Conservation (phyloP, 192 early-diverging fungal genomes). For the Gamsiella multidivaricata region DNA sequence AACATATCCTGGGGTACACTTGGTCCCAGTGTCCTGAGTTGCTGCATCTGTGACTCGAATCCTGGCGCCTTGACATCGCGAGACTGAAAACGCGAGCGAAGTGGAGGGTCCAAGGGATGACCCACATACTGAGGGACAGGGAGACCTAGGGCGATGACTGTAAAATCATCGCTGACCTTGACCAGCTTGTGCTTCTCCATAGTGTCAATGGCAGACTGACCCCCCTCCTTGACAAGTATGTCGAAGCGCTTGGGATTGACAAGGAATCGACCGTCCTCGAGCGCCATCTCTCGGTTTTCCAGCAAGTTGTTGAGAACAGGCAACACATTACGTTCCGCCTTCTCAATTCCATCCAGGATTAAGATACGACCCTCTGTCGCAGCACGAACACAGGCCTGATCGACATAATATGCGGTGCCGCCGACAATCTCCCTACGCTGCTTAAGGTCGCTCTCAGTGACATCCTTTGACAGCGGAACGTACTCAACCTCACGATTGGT, state of each 20-base stretch:
- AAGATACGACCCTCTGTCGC: slow-evolving; percentile 72
- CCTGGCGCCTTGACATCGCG: slow-evolving; percentile 69
- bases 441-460: slow-evolving; percentile 83
- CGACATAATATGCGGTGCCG: slow-evolving; percentile 71
- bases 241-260: slow-evolving; percentile 78
- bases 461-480: slow-evolving; percentile 76
- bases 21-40: slow-evolving; percentile 57
- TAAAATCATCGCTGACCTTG: slow-evolving; percentile 72
- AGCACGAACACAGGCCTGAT: slow-evolving; percentile 68
- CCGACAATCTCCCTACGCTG: slow-evolving; percentile 79
- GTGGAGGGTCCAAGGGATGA: slow-evolving; percentile 81
- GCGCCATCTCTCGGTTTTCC: slow-evolving; percentile 87
- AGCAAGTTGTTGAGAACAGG: slow-evolving; percentile 88
- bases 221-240: slow-evolving; percentile 61
- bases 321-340: slow-evolving; percentile 86
- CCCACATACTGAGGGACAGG: slow-evolving; percentile 77
- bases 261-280: slow-evolving; percentile 85
- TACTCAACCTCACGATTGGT: slow-evolving; percentile 76
- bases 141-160: slow-evolving; percentile 81
- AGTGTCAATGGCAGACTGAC: slow-evolving; percentile 54
- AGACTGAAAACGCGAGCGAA: slow-evolving; percentile 82
- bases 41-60: slow-evolving; percentile 63
- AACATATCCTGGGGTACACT: slow-evolving; percentile 56
- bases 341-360: slow-evolving; percentile 77
- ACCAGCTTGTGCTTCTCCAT: slow-evolving; percentile 71